These are phyloP conservation scores for Allomyces javanicus DNA, from an alignment of 192 early-diverging fungal species.

Conservation along the genomic window DNA sequence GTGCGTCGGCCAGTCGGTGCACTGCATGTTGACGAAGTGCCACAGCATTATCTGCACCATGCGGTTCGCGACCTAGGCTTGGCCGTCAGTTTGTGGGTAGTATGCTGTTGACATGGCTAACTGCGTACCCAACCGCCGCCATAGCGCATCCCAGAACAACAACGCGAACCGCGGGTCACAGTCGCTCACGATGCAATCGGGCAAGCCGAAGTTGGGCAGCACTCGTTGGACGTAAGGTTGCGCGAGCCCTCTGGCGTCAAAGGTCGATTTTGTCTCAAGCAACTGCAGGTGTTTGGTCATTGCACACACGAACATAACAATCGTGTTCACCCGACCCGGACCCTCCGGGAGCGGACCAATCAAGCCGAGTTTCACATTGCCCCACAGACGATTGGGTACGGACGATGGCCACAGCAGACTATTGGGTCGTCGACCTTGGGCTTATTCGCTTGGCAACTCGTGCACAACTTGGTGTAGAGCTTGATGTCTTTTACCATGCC, in stretches of 20 bases:
- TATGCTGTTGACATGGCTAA: conserved; percentile 16
- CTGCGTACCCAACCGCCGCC: conserved; percentile 7
- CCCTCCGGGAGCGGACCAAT: not conserved
- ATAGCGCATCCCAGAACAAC: conserved; percentile 14
- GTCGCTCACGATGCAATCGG: conserved; percentile 22
- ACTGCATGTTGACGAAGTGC: conserved; percentile 10
- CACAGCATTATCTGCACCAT: conserved; percentile 19
- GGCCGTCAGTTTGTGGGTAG: conserved; percentile 20
- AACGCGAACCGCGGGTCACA: conserved; percentile 20
- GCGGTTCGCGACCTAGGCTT: conserved; percentile 19
- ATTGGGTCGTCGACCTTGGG: not conserved
- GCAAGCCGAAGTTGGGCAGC: conserved; percentile 16
- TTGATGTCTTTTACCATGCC: not conserved
- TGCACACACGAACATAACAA: not conserved
- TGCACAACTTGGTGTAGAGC: not conserved
- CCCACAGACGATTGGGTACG: not conserved
- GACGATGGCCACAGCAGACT: not conserved
- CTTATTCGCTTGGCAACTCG: not conserved
- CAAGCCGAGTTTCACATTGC: not conserved
- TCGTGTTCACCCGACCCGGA: not conserved
- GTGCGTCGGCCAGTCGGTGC: conserved; percentile 20
- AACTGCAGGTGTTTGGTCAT: not conserved
- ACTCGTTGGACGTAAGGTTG: conserved; percentile 7
- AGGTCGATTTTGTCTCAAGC: conserved; percentile 1
- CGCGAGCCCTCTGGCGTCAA: conserved; percentile 6